Base-by-base conservation (phyloP, 1,284 basidiomycete genomes). In the Anthracocystis walkeri region DNA sequence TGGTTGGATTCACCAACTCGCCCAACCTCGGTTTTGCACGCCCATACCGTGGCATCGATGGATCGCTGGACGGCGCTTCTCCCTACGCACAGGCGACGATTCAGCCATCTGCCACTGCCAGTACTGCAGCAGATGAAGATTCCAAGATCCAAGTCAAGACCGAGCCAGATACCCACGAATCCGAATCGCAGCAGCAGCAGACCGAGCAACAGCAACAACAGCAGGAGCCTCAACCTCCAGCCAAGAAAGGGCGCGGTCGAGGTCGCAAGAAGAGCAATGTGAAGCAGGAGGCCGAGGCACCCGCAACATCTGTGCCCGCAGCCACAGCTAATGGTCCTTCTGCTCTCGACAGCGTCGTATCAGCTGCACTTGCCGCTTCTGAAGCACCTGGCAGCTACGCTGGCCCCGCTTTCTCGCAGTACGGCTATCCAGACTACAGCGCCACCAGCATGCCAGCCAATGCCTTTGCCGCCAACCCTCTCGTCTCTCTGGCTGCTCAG, bases 1-100 rank as follows among this genome's bases (percentile, higher is more conserved):
- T 77, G 14, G 55, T 33, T 21, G 66, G 69, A 27, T 77, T 73
- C 61, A 73, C 75, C n/a, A 64, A 73, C 33, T 77, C 75, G 10
- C 75, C 75, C 59, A 73, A 69, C 12, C 62, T 77, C 18, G 67
- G 65, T 7, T 76, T 71, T 33, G 74, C 74, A 14, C 74, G 74
- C 4, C 67, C 74, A 10, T 76, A 76, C 27, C 74, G 74, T 1
- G 68, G 61, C 14, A 31, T 65, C 18, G 74, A 76, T 41, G 60
- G 57, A 27, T 57, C 63, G 14, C 21, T 75, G 54, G 74, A 76
- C 23, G 58, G 33, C 25, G 55, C 68, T 7, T 64, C 65, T 12
- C 64, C 74, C 2, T 76, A 76, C 29, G 65, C 61, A 0, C 65
- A 60, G 46, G 74, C 59, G 20, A 70, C 68, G 3, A 38, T 70